phyloP scores from a whole-genome alignment of 148 eudicot species.

The Limonium bicolor region DNA sequence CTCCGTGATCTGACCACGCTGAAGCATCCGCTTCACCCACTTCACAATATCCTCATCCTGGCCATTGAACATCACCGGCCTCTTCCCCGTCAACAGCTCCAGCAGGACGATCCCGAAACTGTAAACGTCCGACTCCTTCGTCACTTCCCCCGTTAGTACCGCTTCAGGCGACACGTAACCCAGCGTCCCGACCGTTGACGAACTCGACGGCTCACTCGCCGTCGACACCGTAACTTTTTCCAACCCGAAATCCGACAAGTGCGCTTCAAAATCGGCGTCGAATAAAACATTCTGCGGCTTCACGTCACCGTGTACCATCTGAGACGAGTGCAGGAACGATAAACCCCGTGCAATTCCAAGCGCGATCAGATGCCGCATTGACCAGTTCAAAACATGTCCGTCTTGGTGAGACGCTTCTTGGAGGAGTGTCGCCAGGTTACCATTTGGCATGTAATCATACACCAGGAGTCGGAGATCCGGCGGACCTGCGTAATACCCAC shows the following conservation, averaged over 20 bases:
- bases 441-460: conserved; percentile 79
- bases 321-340: conserved; percentile 33
- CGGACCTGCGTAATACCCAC: conserved; percentile 67
- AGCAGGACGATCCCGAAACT: conserved; percentile 59
- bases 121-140: conserved; percentile 48
- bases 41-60: conserved; percentile 74
- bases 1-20: conserved; percentile 50
- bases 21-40: conserved; percentile 61
- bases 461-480: conserved; percentile 41
- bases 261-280: conserved; percentile 78
- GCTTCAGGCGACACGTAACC: conserved; percentile 59
- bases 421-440: conserved; percentile 50
- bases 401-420: conserved; percentile 75
- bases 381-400: conserved; percentile 76
- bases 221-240: conserved; percentile 23
- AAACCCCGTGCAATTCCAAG: conserved; percentile 63
- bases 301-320: conserved; percentile 46
- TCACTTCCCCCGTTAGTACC: conserved; percentile 22
- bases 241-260: conserved; percentile 59
- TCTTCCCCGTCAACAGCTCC: conserved; percentile 56
- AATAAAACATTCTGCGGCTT: conserved; percentile 60
- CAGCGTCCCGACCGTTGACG: conserved; percentile 40
- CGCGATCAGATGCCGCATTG: conserved; percentile 69
- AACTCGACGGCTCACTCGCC: conserved; percentile 31
- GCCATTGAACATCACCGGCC: conserved; percentile 45